Conservation (phyloP, 2,329 filamentous ascomycete species). For the Colletotrichum sp. region DNA sequence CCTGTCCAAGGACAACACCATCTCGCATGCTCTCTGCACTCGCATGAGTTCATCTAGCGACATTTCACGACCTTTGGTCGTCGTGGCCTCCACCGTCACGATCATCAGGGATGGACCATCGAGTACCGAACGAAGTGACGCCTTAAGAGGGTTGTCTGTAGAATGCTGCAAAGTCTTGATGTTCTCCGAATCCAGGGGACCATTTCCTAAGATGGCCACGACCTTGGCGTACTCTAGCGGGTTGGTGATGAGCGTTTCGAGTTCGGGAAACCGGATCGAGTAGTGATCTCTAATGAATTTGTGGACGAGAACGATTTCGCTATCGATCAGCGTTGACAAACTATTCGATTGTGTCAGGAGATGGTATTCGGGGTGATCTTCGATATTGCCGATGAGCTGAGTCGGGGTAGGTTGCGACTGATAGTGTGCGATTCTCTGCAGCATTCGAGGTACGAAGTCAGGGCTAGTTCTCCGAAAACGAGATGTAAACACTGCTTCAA, state of each 20-base stretch:
- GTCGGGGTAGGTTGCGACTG: conserved; percentile 71
- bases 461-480: conserved; percentile 64
- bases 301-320: conserved; percentile 90
- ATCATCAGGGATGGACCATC: conserved; percentile 94
- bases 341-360: conserved; percentile 88
- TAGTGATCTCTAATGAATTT: conserved; percentile 98
- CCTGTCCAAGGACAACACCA: conserved; percentile 84
- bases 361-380: conserved; percentile 91
- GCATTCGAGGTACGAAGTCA: conserved; percentile 62
- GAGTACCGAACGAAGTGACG: conserved; percentile 78
- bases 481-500: conserved; percentile 66
- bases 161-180: conserved; percentile 82
- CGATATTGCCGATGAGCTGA: conserved; percentile 78
- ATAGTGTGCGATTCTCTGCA: conserved; percentile 82
- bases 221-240: conserved; percentile 95
- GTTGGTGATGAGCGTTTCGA: conserved; percentile 88
- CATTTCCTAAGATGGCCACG: conserved; percentile 91
- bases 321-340: conserved; percentile 89
- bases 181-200: conserved; percentile 79
- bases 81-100: conserved; percentile 92
- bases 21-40: conserved; percentile 81
- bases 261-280: conserved; percentile 88
- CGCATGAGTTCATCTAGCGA: conserved; percentile 74
- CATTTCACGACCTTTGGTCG: conserved; percentile 82
- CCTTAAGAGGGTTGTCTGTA: conserved; percentile 77